Evolutionary conservation across 2,329 filamentous ascomycete species (phyloP), one percentile per base, ranked within the genome.

Genomic region (Phyllosticta citriasiana): DNA sequence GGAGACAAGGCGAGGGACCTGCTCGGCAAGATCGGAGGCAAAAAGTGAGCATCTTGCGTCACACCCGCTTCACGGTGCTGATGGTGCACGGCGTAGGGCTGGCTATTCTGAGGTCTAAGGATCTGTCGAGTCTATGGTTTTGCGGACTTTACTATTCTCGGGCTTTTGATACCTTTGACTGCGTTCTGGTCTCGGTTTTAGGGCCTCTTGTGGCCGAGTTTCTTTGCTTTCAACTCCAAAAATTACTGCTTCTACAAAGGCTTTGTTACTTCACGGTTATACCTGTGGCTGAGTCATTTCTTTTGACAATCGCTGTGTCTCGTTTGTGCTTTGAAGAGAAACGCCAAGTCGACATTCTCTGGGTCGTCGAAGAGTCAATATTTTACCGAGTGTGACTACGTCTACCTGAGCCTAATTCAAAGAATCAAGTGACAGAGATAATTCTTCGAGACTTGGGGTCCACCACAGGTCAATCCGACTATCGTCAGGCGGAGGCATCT

Each of bases 1-100:
- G 73, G 81, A 7, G 79, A 81, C 57, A 82, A 80, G 69, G 81
- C 79, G 51, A 84, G 82, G 73, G 80, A 81, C 61, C 71, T 79
- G 61, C 65, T 82, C 63, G 71, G 71, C 24, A 71, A 77, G 67
- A 65, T 72, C 30, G 68, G 69, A 66, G 67, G 66, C 52, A 75
- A 75, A 71, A 77, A 80, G 68, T 73, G 33, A 62, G 54, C 40
- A 47, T n/a, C 14, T n/a, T 47, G 40, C 14, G 16, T n/a, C 4
- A 3, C 40, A n/a, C 1, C 40, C 9, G 40, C 40, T 4, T 47
- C 40, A 47, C 6, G n/a, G 40, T 47, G 40, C 40, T 47, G 40
- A 47, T 47, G 6, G 40, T 47, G 40, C 40, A 47, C 40, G 40
- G 40, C 40, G 40, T 47, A 47, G 40, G 40, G 40, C 40, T 47